Evolutionary conservation across 805 yeast species (phyloP).

Genomic region (Kregervanrija fluxuum): DNA sequence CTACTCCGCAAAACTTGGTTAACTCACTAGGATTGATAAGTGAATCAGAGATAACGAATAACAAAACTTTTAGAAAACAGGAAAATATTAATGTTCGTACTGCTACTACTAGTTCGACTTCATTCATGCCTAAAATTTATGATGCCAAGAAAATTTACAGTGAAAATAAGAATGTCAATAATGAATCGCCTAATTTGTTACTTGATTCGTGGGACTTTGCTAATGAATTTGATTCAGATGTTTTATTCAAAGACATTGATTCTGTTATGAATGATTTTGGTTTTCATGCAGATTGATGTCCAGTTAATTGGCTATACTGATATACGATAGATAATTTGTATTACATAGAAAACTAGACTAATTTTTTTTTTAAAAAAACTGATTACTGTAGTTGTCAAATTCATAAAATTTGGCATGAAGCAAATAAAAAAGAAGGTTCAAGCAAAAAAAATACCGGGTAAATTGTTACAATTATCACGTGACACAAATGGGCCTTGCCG

Average conservation of each 20-base stretch:
- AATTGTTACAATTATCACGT: too few species aligned
- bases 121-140: too few species aligned
- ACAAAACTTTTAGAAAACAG: background rate
- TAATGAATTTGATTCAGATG: constrained; percentile 39
- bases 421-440: too few species aligned
- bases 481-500: too few species aligned
- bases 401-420: too few species aligned
- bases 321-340: background rate
- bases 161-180: constrained; percentile 5
- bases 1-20: constrained; percentile 7
- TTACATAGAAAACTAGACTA: too few species aligned
- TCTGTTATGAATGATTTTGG: constrained; percentile 90
- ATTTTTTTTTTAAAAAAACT: too few species aligned
- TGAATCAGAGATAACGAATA: background rate
- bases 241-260: constrained; percentile 77
- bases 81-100: too few species aligned
- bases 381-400: too few species aligned
- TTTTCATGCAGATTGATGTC: constrained; percentile 49
- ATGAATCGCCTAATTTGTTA: constrained; percentile 25
- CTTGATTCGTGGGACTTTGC: constrained; percentile 34
- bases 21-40: background rate
- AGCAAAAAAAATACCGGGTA: too few species aligned
- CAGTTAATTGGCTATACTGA: background rate
- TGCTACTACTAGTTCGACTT: too few species aligned
- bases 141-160: background rate